Conservation (phyloP, 352 stramenopile species). For the Peronospora destructor region DNA sequence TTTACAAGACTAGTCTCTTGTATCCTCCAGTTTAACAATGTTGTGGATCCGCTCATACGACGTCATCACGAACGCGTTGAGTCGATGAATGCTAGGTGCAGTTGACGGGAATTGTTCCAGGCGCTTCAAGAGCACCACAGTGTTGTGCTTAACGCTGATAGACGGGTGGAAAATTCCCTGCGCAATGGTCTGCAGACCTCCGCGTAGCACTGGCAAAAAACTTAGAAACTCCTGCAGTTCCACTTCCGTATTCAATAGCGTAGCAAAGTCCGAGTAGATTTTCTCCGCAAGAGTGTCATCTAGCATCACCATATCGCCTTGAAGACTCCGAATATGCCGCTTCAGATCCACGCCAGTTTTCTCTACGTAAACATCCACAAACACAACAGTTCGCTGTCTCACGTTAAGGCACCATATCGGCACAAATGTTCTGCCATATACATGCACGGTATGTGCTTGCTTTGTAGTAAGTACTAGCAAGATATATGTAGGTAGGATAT, state of each 20-base stretch:
- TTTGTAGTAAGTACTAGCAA: slow-evolving; percentile 44
- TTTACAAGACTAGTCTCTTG: slow-evolving; percentile 19
- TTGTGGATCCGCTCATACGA: slow-evolving; percentile 79
- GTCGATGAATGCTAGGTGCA: slow-evolving; percentile 47
- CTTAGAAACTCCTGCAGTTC: slow-evolving; percentile 84
- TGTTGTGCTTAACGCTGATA: slow-evolving; percentile 87
- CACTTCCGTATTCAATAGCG: slow-evolving; percentile 60
- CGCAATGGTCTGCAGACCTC: slow-evolving; percentile 71
- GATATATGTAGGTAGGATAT: slow-evolving; percentile 59
- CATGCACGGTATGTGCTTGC: slow-evolving; percentile 6
- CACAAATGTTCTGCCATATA: slow-evolving; percentile 11
- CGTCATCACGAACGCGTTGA: slow-evolving; percentile 82
- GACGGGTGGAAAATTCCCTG: slow-evolving; percentile 83
- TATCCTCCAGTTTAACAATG: slow-evolving; percentile 52
- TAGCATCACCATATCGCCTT: slow-evolving; percentile 67
- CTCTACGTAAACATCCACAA: slow-evolving; percentile 55
- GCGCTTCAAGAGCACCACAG: slow-evolving; percentile 78
- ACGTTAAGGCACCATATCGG: slow-evolving; percentile 41
- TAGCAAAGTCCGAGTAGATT: slow-evolving; percentile 78
- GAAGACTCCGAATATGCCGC: slow-evolving; percentile 70
- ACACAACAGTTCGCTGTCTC: slow-evolving; percentile 7
- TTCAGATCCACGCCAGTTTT: slow-evolving; percentile 76
- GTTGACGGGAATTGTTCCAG: slow-evolving; percentile 77
- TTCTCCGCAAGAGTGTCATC: slow-evolving; percentile 72
- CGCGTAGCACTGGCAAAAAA: slow-evolving; percentile 66